A percentile compares a stretch with the other conserved stretches of the same genome.
These are phyloP conservation scores for Gentiana dahurica DNA, from an alignment of 257 asterid species.

Conservation along the genomic window DNA sequence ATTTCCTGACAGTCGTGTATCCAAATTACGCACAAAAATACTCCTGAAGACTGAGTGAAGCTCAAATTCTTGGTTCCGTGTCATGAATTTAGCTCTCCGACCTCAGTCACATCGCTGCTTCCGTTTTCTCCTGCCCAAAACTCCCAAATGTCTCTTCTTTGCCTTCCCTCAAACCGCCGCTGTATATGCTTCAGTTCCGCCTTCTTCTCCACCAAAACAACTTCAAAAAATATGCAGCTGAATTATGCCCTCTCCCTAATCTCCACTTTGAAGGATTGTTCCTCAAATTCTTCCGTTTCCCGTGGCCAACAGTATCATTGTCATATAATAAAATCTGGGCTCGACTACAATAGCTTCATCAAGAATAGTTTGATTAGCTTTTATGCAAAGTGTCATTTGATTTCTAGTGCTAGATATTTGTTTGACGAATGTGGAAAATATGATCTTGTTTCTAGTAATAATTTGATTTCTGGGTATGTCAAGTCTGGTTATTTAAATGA, in stretches of 20 bases:
- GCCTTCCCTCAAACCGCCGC: background rate
- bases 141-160: constrained; percentile 14
- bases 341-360: constrained; percentile 44
- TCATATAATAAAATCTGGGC: constrained; percentile 48
- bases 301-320: constrained; percentile 60
- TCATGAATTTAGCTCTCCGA: constrained; percentile 28
- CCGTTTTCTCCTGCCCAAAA: background rate
- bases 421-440: constrained; percentile 29
- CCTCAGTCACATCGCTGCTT: constrained; percentile 7
- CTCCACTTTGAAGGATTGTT: constrained; percentile 56
- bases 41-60: background rate
- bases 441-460: constrained; percentile 64
- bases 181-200: background rate
- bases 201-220: background rate
- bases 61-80: constrained; percentile 17
- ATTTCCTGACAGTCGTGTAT: too few species aligned
- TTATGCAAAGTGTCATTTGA: constrained; percentile 53
- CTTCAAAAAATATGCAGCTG: constrained; percentile 4
- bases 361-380: constrained; percentile 77
- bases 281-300: constrained; percentile 27
- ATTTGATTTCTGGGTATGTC: constrained; percentile 54
- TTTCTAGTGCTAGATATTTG: constrained; percentile 39
- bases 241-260: constrained; percentile 39
- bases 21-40: too few species aligned
- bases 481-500: constrained; percentile 36